Percentiles rank a stretch among this genome's conserved stretches.
Evolutionary conservation across 257 asterid genomes (phyloP).

Genomic region (Lithospermum erythrorhizon): DNA sequence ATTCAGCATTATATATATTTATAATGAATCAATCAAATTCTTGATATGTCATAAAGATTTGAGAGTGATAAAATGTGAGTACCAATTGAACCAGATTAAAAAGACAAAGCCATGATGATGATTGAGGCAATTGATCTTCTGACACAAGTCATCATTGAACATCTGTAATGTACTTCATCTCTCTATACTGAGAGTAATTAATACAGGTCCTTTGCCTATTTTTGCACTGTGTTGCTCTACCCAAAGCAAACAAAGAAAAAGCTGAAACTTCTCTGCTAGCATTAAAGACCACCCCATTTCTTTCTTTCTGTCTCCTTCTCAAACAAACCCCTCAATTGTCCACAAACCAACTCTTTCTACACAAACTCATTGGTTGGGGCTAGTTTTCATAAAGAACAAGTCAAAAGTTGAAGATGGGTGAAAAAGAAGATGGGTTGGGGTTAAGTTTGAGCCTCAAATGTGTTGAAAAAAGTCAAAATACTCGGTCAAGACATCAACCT

Average conservation of each 20-base stretch:
- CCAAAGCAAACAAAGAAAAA: constrained; percentile 20
- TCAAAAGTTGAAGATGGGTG: constrained; percentile 30
- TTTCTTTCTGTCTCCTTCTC: constrained; percentile 62
- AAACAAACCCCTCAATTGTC: constrained; percentile 1
- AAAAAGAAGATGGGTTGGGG: constrained; percentile 46
- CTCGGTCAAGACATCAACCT: constrained; percentile 12
- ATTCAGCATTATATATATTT: too few species aligned
- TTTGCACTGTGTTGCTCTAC: constrained; percentile 24
- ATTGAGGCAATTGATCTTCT: constrained; percentile 68
- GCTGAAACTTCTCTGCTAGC: constrained; percentile 49
- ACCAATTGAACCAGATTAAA: too few species aligned
- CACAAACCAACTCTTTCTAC: constrained; percentile 3
- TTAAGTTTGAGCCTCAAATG: constrained; percentile 52
- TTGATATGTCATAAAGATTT: too few species aligned
- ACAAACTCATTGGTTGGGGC: constrained; percentile 3
- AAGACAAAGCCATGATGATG: constrained; percentile 67
- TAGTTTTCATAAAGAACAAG: neutral
- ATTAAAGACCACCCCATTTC: constrained; percentile 46
- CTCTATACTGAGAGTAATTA: neutral
- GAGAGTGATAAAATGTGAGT: too few species aligned
- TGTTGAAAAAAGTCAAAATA: constrained; percentile 17
- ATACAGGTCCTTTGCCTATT: constrained; percentile 31
- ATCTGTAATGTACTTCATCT: neutral
- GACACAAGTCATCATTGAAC: constrained; percentile 70
- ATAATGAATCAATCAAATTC: too few species aligned